Base-by-base conservation (phyloP, 192 early-diverging fungal species). In the Glomus cerebriforme region DNA sequence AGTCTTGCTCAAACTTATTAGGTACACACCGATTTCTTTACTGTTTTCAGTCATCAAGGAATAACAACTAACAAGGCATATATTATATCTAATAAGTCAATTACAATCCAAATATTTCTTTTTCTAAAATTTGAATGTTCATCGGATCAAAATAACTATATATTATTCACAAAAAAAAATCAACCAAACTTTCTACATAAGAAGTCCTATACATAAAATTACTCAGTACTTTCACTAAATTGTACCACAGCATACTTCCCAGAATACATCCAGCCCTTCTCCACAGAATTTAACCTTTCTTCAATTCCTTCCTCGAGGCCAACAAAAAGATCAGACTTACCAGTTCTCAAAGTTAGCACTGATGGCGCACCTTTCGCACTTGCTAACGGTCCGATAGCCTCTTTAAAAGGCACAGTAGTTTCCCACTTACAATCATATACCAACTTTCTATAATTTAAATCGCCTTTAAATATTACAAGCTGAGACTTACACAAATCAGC, bases 391-490 rank as follows among this genome's bases (percentile, higher is more conserved):
- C 98, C 97, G 70, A 97, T 90, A 0, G 96, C 95, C 3, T 91
- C 90, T n/a, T 65, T 78, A 82, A 99, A 97, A 17, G 92, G 88
- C 5, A 94, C 96, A 0, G 93, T 92, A 0, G 88, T 86, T 0
- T 90, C 88, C 95, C 96, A 98, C 24, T 93, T 83, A 79, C 91
- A 92, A 78, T 98, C 97, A 83, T 96, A 96, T 22, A 94, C 89
- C 39, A 96, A 86, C 82, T 99, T 99, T 66, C 97, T 88, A 83
- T 95, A 98, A 86, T 98, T 99, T 74, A 99, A 82, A 79, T 99
- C 98, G 39, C 98, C 98, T 84, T 99, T 99, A 82, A 96, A 98
- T 13, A 99, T 90, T 54, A 94, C 86, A n/a, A 95, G 62, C 34
- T 90, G 84, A 1, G 94, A 83, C 47, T 85, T 81, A 19, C 71